Evolutionary conservation across 768 basidiomycete species (phyloP).

Genomic region (Crucibulum laeve): DNA sequence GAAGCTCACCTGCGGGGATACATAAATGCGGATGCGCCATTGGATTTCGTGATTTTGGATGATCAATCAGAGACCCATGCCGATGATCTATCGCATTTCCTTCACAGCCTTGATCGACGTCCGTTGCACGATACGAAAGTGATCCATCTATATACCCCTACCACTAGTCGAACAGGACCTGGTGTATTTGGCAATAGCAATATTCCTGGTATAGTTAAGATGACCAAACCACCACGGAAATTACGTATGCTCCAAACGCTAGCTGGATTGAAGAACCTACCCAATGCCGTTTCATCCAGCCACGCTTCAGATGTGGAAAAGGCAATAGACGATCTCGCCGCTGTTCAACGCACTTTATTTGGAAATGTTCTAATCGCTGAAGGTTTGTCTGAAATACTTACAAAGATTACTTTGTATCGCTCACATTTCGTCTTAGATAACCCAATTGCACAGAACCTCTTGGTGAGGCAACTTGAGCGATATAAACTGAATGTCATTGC

Average conservation of each 20-base stretch:
- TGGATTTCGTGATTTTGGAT: slow-evolving; percentile 68
- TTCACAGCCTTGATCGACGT: slow-evolving; percentile 33
- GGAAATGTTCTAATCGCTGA: slow-evolving; percentile 73
- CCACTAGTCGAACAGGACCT: slow-evolving; percentile 51
- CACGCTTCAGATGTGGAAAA: slow-evolving; percentile 31
- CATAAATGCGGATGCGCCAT: slow-evolving; percentile 21
- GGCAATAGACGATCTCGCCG: slow-evolving; percentile 41
- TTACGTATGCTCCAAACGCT: slow-evolving; percentile 56
- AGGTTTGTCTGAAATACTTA: slow-evolving; percentile 31
- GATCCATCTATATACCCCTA: slow-evolving; percentile 71
- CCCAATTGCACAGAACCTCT: slow-evolving; percentile 61
- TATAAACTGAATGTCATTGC: slow-evolving; percentile 56
- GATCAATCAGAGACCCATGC: slow-evolving; percentile 57
- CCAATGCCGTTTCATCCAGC: slow-evolving; percentile 35
- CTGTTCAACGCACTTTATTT: slow-evolving; percentile 50
- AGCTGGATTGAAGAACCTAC: slow-evolving; percentile 53
- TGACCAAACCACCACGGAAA: slow-evolving; percentile 69
- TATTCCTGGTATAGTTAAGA: slow-evolving; percentile 54
- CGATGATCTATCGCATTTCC: slow-evolving; percentile 49
- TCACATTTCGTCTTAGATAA: slow-evolving; percentile 43
- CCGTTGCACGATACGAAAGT: slow-evolving; percentile 54
- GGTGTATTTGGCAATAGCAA: slow-evolving; percentile 45
- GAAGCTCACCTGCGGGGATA: slow-evolving; percentile 33
- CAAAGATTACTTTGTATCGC: neutral
- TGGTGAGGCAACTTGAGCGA: slow-evolving; percentile 64